Percentiles rank a stretch among this genome's conserved stretches.
phyloP scores from a whole-genome alignment of 2,329 filamentous ascomycete genomes.

The Pseudogymnoascus sp. region DNA sequence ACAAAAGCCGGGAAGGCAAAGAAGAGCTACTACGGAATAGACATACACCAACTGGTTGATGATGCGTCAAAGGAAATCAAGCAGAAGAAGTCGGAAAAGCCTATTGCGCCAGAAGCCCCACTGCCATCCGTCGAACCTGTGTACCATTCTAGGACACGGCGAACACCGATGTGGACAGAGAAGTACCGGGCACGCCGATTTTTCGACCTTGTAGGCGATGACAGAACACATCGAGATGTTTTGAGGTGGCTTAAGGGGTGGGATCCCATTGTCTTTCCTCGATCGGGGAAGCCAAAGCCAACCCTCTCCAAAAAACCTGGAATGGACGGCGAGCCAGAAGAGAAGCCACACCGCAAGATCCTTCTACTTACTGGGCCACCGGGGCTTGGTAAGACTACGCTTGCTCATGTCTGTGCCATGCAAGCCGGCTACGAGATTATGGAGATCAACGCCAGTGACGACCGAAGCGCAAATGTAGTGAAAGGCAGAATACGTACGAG shows the following conservation, averaged over 20 bases:
- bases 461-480: constrained; percentile 82
- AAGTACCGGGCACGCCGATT: constrained; percentile 93
- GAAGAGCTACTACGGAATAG: constrained; percentile 81
- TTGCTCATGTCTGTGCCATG: constrained; percentile 90
- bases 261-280: constrained; percentile 87
- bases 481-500: constrained; percentile 86
- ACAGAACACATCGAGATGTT: constrained; percentile 83
- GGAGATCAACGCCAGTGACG: constrained; percentile 97
- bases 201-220: constrained; percentile 88
- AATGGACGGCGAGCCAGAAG: constrained; percentile 49
- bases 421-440: constrained; percentile 95
- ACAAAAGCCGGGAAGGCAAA: constrained; percentile 61
- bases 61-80: constrained; percentile 49
- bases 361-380: constrained; percentile 85
- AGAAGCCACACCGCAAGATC: constrained; percentile 78
- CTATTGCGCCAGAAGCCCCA: constrained; percentile 25
- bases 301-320: constrained; percentile 34
- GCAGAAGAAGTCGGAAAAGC: constrained; percentile 32
- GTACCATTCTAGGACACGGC: constrained; percentile 22
- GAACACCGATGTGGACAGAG: constrained; percentile 78
- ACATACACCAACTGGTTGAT: constrained; percentile 77
- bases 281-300: constrained; percentile 49
- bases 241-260: constrained; percentile 89
- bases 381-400: constrained; percentile 88
- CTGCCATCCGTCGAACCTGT: constrained; percentile 35